phyloP scores from a whole-genome alignment of 257 asterid genomes.

The Rauvolfia tetraphylla region DNA sequence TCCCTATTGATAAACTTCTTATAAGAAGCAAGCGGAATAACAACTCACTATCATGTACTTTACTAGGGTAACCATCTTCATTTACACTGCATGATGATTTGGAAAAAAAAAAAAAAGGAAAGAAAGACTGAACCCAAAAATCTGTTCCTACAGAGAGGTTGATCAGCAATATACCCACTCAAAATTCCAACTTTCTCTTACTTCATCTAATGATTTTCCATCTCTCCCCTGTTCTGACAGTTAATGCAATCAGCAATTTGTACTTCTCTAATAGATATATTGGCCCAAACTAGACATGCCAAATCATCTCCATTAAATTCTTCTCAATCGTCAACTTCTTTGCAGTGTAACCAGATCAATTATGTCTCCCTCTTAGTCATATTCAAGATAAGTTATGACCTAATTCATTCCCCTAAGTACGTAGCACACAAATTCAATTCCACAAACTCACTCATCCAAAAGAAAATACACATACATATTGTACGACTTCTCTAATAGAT shows the following conservation, averaged over 20 bases:
- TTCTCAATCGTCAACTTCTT: not conserved
- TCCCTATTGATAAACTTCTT: not conserved
- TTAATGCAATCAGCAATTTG: not conserved
- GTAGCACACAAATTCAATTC: not conserved
- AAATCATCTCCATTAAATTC: not conserved
- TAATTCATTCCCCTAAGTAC: not conserved
- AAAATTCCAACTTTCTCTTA: not conserved
- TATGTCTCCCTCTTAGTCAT: not conserved
- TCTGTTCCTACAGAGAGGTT: too few species aligned
- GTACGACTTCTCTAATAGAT: not conserved
- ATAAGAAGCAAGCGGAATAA: too few species aligned
- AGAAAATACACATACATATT: not conserved
- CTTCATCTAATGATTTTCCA: not conserved
- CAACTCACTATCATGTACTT: too few species aligned
- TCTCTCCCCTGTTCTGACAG: not conserved
- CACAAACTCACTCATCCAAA: not conserved
- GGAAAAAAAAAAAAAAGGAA: not conserved
- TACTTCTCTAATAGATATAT: not conserved
- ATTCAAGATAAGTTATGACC: not conserved
- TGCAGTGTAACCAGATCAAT: not conserved
- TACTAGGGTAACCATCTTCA: too few species aligned
- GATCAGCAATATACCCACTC: not conserved
- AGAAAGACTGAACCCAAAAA: not conserved
- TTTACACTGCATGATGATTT: too few species aligned
- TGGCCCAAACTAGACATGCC: not conserved